Evolutionary conservation across 106 monocot species (phyloP).

Genomic region (Acorus gramineus): DNA sequence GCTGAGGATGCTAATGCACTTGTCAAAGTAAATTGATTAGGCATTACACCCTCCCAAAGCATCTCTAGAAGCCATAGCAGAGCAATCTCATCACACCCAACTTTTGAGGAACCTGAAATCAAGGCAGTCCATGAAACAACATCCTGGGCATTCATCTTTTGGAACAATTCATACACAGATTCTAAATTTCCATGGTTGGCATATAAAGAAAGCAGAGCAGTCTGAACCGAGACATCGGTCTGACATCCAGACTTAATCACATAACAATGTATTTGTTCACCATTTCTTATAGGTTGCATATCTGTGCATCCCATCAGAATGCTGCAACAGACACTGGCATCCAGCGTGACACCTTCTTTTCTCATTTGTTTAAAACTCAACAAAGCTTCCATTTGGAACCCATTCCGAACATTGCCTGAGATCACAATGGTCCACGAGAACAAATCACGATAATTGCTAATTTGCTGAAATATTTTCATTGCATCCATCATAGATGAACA

Average conservation of each 20-base stretch:
- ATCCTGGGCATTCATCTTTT: slow-evolving; percentile 1
- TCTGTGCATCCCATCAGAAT: slow-evolving; percentile 16
- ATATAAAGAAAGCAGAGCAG: slow-evolving; percentile 16
- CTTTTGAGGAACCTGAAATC: slow-evolving; percentile 12
- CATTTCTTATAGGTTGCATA: slow-evolving; percentile 5
- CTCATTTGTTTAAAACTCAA: slow-evolving; percentile 10
- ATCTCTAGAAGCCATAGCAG: slow-evolving; percentile 3
- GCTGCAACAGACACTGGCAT: slow-evolving; percentile 11
- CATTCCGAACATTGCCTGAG: slow-evolving; percentile 16
- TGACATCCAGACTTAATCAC: slow-evolving; percentile 16
- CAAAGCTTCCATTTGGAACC: slow-evolving; percentile 10
- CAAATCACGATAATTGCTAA: background rate
- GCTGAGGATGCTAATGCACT: slow-evolving; percentile 10
- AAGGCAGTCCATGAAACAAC: slow-evolving; percentile 29
- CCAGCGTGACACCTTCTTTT: background rate
- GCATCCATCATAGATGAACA: slow-evolving; percentile 16
- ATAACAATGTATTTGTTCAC: slow-evolving; percentile 24
- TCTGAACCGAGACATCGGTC: slow-evolving; percentile 10
- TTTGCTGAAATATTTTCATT: slow-evolving; percentile 10
- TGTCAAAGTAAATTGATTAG: slow-evolving; percentile 17
- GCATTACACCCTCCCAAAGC: slow-evolving; percentile 7
- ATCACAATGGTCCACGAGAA: slow-evolving; percentile 15
- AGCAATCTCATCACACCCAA: slow-evolving; percentile 7
- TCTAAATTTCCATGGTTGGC: slow-evolving; percentile 5
- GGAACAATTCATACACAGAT: background rate